Conservation (phyloP, 306 rosid genomes). For the Hylodesmum podocarpum region DNA sequence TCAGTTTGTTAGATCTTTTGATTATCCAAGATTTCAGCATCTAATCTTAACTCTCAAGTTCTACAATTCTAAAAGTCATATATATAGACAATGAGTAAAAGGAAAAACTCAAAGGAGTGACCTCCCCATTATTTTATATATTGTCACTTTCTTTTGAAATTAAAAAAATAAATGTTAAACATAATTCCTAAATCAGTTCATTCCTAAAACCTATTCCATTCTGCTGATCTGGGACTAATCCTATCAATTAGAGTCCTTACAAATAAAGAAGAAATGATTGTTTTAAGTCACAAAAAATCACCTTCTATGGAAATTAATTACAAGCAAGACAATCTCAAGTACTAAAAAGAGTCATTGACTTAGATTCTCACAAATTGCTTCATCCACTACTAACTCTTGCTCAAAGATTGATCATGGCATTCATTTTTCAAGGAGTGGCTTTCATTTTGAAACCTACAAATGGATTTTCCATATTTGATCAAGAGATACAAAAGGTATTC, state of each 20-base stretch:
- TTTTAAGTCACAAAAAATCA: not conserved
- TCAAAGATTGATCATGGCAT: constrained; percentile 13
- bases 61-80: not conserved
- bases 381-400: constrained; percentile 10
- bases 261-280: not conserved
- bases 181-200: not conserved
- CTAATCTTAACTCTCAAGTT: not conserved
- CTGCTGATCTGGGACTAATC: not conserved
- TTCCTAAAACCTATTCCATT: not conserved
- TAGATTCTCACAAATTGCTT: constrained; percentile 17
- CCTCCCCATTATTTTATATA: too few species aligned
- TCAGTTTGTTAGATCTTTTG: not conserved
- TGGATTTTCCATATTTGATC: constrained; percentile 39
- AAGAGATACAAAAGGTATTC: constrained; percentile 44
- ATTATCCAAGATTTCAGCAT: not conserved
- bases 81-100: not conserved
- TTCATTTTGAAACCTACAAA: constrained; percentile 24
- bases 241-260: not conserved
- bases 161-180: not conserved
- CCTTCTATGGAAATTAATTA: not conserved
- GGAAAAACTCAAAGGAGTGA: not conserved
- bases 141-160: too few species aligned
- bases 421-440: not conserved
- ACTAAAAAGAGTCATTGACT: not conserved
- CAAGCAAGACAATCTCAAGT: not conserved